Evolutionary conservation across 139 green algal species (phyloP), one percentile per base, ranked within the genome.

Genomic region (Edaphochlamys debaryana): DNA sequence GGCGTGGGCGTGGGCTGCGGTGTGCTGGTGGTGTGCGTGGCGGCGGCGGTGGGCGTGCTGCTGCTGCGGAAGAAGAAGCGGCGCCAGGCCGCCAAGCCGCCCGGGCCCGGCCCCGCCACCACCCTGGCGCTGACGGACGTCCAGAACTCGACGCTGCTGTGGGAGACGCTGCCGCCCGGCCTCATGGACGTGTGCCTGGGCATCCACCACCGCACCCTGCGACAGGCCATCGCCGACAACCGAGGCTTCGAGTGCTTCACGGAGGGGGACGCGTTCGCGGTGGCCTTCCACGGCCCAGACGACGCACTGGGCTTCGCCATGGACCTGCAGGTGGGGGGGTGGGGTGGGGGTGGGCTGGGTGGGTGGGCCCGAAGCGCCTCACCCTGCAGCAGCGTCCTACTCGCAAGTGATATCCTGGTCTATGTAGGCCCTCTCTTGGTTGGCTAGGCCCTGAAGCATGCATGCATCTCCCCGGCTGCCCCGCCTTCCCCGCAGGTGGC

Each of bases 261-360:
- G n/a, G 82, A 88, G 66, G 87, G 88, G 0, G 88, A 92, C 73
- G 72, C 80, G 58, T 92, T 92, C 73, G 70, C 85, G n/a, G 48
- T 92, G 36, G 90, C 87, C 36, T 93, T 93, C 69, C 86, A 89
- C 69, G 63, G 45, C n/a, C 82, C 86, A 4, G 63, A 68, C 9
- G 86, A 90, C 58, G 90, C 86, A 4, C 15, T 92, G 38, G 40
- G n/a, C 1, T 93, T 80, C 42, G 82, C 73, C 20, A 6, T 83
- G 73, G 73, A 87, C 15, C 45, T 82, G 48, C 75, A 82, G 75
- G 75, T 84, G 45, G 67, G 34, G 66, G 23, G 66, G 30, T 17
- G 36, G 34, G 36, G 34, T 22, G 38, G 8, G 37, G n/a, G 41
- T 30, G 63, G 30, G 63, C 23, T 20, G 32, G 30, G 23, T 30